Conservation (phyloP, 768 basidiomycete species). For the Porphyrellus cyaneotinctus region DNA sequence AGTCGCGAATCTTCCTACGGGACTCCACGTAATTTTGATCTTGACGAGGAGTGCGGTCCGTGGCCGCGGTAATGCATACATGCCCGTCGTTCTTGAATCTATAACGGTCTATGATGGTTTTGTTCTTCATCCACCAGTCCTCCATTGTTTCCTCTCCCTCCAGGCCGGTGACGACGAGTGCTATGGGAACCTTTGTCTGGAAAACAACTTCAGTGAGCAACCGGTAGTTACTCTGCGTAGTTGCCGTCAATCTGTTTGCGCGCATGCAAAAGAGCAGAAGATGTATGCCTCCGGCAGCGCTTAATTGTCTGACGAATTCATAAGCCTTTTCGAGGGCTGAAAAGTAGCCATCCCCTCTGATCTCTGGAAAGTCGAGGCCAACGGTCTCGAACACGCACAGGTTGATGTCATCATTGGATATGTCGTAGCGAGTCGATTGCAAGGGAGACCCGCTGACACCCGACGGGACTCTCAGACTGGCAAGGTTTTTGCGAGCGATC, state of each 20-base stretch:
- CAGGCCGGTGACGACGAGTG: constrained; percentile 33
- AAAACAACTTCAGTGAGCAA: constrained; percentile 38
- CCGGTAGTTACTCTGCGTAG: too few relatives aligned
- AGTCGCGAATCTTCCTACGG: constrained; percentile 4
- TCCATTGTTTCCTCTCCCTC: not conserved
- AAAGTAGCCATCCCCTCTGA: too few relatives aligned
- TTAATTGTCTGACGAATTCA: too few relatives aligned
- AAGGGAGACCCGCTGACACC: constrained; percentile 29
- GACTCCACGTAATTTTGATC: constrained; percentile 14
- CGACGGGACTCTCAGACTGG: not conserved
- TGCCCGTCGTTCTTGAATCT: constrained; percentile 16
- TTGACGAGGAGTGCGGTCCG: not conserved
- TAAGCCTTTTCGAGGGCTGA: too few relatives aligned
- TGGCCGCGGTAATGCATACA: constrained; percentile 20
- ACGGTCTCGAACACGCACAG: not conserved
- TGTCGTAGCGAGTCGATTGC: constrained; percentile 16
- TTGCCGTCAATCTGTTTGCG: constrained; percentile 26
- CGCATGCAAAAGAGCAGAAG: constrained; percentile 38
- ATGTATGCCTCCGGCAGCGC: too few relatives aligned
- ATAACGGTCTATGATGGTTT: not conserved
- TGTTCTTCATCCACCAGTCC: constrained; percentile 8
- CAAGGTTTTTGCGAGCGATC: not conserved
- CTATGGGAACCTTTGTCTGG: constrained; percentile 30
- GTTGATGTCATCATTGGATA: constrained; percentile 7
- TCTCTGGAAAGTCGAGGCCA: constrained; percentile 15